Conservation (phyloP, 1,284 basidiomycete species). For the Trichosporon sp. region DNA sequence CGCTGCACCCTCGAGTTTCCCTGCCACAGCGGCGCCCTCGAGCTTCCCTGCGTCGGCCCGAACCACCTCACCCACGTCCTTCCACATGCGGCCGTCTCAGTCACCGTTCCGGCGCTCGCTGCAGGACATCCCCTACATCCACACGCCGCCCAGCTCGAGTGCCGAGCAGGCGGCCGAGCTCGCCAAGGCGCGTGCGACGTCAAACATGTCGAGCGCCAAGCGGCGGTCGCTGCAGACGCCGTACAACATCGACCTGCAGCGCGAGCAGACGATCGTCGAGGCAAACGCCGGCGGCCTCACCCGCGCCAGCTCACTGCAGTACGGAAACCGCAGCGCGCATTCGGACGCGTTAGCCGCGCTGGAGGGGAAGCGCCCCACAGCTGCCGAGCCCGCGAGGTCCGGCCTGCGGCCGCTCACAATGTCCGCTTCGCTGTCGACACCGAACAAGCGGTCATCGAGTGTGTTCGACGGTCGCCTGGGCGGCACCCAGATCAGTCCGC, state of each 20-base stretch:
- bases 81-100: constrained; percentile 5
- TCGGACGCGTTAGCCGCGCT: background rate
- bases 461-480: background rate
- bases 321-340: background rate
- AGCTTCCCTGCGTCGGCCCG: background rate
- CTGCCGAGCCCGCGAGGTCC: constrained; percentile 1
- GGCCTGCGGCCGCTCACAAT: constrained; percentile 5
- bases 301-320: constrained; percentile 14
- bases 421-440: background rate
- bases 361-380: background rate
- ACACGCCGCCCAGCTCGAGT: constrained; percentile 11
- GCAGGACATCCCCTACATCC: constrained; percentile 22
- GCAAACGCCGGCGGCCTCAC: constrained; percentile 11
- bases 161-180: constrained; percentile 15
- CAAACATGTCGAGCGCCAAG: constrained; percentile 20
- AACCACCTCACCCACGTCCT: constrained; percentile 9
- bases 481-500: background rate
- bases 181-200: constrained; percentile 15
- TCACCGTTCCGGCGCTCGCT: constrained; percentile 19
- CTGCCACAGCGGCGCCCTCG: background rate
- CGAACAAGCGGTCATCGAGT: background rate
- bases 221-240: constrained; percentile 17
- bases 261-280: constrained; percentile 7
- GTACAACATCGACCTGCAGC: constrained; percentile 3
- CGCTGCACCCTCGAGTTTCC: background rate